Conservation (phyloP, 2,329 filamentous ascomycete species). For the Beauveria caledonica region DNA sequence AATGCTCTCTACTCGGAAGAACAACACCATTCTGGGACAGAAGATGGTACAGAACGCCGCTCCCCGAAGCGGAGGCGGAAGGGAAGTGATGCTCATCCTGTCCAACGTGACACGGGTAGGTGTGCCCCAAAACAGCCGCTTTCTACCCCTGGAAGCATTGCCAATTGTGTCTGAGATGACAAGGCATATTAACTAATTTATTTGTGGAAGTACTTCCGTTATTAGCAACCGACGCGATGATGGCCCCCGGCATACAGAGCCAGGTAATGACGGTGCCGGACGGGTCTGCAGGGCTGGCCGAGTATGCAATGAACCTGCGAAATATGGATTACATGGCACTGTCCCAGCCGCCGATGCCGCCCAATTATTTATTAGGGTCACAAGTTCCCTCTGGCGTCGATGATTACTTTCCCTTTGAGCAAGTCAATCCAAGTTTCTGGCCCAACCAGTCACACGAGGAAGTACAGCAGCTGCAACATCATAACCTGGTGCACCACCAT, state of each 20-base stretch:
- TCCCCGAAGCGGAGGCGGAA: constrained; percentile 32
- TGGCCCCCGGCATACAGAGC: background rate
- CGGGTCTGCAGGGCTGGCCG: constrained; percentile 21
- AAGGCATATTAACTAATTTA: background rate
- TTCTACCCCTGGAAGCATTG: constrained; percentile 2
- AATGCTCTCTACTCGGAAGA: background rate
- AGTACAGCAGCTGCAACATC: background rate
- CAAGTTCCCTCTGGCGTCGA: background rate
- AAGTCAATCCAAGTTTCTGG: background rate
- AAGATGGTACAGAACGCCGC: constrained; percentile 17
- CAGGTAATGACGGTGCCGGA: constrained; percentile 14
- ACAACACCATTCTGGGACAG: background rate
- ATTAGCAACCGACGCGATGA: constrained; percentile 5
- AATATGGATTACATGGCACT: constrained; percentile 23
- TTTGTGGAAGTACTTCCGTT: constrained; percentile 6
- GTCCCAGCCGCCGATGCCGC: constrained; percentile 11
- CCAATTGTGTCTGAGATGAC: constrained; percentile 2
- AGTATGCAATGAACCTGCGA: constrained; percentile 29
- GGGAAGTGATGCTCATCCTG: constrained; percentile 24
- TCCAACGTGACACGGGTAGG: constrained; percentile 29
- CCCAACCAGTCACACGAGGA: background rate
- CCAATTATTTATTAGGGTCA: constrained; percentile 21
- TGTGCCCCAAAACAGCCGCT: constrained; percentile 16
- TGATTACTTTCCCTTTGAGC: background rate
- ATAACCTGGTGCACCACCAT: background rate